phyloP scores from a whole-genome alignment of 2,329 filamentous ascomycete genomes.

The Xylariaceae sp. region DNA sequence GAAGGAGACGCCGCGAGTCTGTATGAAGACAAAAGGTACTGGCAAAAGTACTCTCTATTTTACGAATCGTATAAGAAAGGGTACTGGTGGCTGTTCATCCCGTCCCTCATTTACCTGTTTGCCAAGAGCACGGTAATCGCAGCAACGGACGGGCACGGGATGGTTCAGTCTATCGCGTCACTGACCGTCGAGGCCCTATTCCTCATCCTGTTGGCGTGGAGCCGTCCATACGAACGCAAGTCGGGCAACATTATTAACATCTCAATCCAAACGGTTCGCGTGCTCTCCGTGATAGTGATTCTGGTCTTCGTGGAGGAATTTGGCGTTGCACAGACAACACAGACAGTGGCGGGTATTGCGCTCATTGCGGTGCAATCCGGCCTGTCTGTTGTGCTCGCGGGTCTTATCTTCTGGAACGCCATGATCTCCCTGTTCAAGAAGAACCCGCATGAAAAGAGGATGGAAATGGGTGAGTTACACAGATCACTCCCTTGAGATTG shows the following conservation, averaged over 20 bases:
- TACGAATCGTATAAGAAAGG: conserved; percentile 92
- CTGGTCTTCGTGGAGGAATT: conserved; percentile 92
- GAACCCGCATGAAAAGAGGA: conserved; percentile 83
- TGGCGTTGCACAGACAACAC: conserved; percentile 81
- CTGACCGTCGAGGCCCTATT: conserved; percentile 76
- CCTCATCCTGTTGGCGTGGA: conserved; percentile 74
- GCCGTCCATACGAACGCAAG: conserved; percentile 77
- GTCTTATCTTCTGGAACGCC: conserved; percentile 84
- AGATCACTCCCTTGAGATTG: conserved; percentile 2
- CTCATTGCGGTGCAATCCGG: conserved; percentile 86
- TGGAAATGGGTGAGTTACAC: conserved; percentile 69
- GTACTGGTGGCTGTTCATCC: conserved; percentile 97
- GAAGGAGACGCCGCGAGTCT: conserved; percentile 69
- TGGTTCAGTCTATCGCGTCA: conserved; percentile 73
- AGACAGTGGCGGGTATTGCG: conserved; percentile 89
- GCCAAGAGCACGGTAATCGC: conserved; percentile 83
- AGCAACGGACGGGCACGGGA: conserved; percentile 75
- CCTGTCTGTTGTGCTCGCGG: conserved; percentile 74
- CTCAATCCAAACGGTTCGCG: conserved; percentile 79
- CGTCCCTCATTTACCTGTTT: conserved; percentile 83
- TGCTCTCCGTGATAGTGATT: conserved; percentile 83
- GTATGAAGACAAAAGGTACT: conserved; percentile 83
- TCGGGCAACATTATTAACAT: conserved; percentile 93
- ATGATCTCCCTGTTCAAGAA: conserved; percentile 75
- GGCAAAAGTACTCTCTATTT: conserved; percentile 95